These are phyloP conservation scores for Amaranthus tricolor DNA, from an alignment of 179 eudicot species.

Conservation along the genomic window DNA sequence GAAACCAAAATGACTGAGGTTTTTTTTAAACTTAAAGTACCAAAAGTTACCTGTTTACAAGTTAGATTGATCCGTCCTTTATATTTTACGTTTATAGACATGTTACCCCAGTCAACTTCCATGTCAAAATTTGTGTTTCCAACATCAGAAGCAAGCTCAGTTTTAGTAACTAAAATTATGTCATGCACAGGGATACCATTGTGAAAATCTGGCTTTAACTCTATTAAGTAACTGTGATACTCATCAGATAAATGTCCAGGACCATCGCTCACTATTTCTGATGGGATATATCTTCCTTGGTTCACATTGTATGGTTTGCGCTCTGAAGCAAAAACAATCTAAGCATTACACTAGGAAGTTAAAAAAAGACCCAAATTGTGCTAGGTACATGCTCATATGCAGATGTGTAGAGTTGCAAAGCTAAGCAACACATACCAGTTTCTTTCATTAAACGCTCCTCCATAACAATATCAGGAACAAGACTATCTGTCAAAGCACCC, in stretches of 20 bases:
- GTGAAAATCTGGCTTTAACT: conserved; percentile 40
- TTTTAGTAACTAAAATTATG: conserved; percentile 46
- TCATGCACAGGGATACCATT: conserved; percentile 47
- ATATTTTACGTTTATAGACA: conserved; percentile 44
- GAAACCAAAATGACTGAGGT: not conserved
- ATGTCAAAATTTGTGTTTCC: conserved; percentile 45
- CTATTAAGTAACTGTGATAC: conserved; percentile 61
- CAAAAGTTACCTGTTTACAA: conserved; percentile 46
- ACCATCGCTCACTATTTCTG: conserved; percentile 48
- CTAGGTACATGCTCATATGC: not conserved
- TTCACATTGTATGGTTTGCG: conserved; percentile 39
- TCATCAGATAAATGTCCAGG: conserved; percentile 23
- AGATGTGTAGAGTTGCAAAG: not conserved
- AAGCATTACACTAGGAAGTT: not conserved
- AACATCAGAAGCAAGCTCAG: conserved; percentile 43
- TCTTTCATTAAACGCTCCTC: conserved; percentile 56
- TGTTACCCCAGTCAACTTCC: conserved; percentile 55
- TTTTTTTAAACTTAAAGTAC: not conserved
- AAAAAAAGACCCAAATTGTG: not conserved
- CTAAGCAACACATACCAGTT: conserved; percentile 37
- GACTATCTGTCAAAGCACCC: conserved; percentile 79
- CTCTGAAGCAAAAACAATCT: conserved; percentile 36
- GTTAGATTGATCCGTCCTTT: conserved; percentile 37
- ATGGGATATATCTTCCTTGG: conserved; percentile 50
- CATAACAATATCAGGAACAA: conserved; percentile 80